A percentile compares a stretch with the other conserved stretches of the same genome.
Conservation (phyloP, 331 rosid genomes). For the Malus hybrid region DNA sequence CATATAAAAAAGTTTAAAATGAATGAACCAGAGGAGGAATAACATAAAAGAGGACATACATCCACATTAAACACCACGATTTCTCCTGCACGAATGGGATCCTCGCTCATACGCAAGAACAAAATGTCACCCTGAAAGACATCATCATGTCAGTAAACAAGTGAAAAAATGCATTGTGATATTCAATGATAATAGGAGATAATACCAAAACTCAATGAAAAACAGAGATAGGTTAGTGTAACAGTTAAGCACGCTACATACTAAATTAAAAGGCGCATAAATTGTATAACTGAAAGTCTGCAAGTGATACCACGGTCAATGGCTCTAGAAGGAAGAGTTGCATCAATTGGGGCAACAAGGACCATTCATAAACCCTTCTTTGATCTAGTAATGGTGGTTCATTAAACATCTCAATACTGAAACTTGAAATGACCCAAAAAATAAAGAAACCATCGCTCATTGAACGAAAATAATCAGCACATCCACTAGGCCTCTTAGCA, state of each 20-base stretch:
- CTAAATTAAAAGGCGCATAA: neutral
- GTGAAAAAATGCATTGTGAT: neutral
- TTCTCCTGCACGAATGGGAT: constrained; percentile 58
- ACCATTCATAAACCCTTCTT: neutral
- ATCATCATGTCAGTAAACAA: neutral
- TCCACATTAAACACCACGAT: constrained; percentile 22
- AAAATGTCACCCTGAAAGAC: constrained; percentile 69
- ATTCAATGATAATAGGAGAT: neutral
- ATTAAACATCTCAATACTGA: neutral
- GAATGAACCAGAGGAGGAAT: neutral
- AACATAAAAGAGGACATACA: constrained; percentile 28
- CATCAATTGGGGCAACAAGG: neutral
- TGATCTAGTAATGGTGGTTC: neutral
- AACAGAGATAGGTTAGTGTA: neutral
- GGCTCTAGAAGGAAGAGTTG: neutral
- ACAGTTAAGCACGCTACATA: neutral
- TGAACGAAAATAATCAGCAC: neutral
- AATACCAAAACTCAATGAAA: neutral
- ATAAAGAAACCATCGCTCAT: neutral
- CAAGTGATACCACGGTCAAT: neutral
- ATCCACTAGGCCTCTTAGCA: neutral
- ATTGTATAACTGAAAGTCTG: neutral
- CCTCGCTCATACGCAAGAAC: constrained; percentile 66
- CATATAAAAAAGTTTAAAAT: neutral
- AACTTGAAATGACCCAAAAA: neutral